These are phyloP conservation scores for Tylopilus vinaceipallidus DNA, from an alignment of 768 basidiomycete genomes.

Conservation along the genomic window DNA sequence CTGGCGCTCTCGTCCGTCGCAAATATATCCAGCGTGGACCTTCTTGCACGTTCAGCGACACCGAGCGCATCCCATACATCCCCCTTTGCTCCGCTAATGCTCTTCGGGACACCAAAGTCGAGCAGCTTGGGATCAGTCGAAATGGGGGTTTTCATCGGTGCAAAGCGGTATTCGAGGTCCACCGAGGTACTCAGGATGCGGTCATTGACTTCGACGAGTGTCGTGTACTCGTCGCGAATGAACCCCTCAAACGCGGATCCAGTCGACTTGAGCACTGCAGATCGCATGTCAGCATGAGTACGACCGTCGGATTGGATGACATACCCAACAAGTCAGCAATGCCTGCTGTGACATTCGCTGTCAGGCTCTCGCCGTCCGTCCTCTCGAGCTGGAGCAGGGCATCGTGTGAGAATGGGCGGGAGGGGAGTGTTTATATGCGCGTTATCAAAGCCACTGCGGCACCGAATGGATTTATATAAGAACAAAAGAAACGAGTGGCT, in stretches of 20 bases:
- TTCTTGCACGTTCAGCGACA: constrained; percentile 50
- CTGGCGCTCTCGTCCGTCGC: constrained; percentile 87
- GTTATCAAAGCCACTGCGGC: background rate
- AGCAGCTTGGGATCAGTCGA: constrained; percentile 54
- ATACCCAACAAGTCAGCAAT: constrained; percentile 78
- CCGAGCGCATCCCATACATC: constrained; percentile 59
- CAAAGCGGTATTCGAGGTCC: constrained; percentile 70
- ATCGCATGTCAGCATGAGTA: background rate
- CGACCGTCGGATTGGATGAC: constrained; percentile 13
- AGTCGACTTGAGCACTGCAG: constrained; percentile 80
- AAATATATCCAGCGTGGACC: constrained; percentile 75
- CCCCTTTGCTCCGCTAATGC: constrained; percentile 38
- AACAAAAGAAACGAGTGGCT: constrained; percentile 8
- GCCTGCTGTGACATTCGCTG: constrained; percentile 64
- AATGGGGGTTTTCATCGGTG: constrained; percentile 41
- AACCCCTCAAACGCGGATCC: constrained; percentile 85
- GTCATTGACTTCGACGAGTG: constrained; percentile 78
- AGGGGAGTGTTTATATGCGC: background rate
- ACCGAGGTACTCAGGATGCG: constrained; percentile 89
- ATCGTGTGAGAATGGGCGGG: background rate
- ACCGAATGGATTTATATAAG: constrained; percentile 15
- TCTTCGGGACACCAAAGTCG: constrained; percentile 44
- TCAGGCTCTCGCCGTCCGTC: constrained; percentile 59
- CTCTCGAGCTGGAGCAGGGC: constrained; percentile 69
- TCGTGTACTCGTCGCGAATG: constrained; percentile 85